Evolutionary conservation across 495 filamentous ascomycete genomes (phyloP).

Genomic region (Monascus purpureus): DNA sequence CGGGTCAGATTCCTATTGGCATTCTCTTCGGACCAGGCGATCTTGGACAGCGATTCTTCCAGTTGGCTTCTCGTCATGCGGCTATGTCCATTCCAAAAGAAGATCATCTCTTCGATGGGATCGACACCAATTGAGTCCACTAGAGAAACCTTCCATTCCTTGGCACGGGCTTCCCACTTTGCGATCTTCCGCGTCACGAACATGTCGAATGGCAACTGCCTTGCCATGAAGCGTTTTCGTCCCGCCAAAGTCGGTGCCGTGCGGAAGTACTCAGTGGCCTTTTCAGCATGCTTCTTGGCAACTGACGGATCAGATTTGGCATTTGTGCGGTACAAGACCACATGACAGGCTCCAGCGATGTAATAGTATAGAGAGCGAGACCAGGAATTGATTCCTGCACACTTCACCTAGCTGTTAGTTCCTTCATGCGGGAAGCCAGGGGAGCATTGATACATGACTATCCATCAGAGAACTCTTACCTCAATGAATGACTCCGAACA

Average conservation of each 20-base stretch:
- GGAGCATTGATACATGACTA: too few species aligned
- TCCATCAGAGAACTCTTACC: conserved; percentile 13
- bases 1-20: conserved; percentile 37
- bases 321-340: conserved; percentile 62
- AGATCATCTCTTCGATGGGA: conserved; percentile 88
- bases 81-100: conserved; percentile 77
- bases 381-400: conserved; percentile 82
- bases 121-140: conserved; percentile 74
- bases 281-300: conserved; percentile 40
- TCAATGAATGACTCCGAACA: conserved; percentile 62
- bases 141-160: conserved; percentile 50
- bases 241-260: conserved; percentile 64
- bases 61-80: conserved; percentile 57
- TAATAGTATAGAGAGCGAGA: conserved; percentile 83
- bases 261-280: conserved; percentile 54
- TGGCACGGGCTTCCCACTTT: conserved; percentile 79
- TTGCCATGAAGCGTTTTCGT: conserved; percentile 79
- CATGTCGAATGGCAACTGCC: conserved; percentile 78
- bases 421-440: too few species aligned
- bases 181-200: conserved; percentile 74
- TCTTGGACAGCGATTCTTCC: conserved; percentile 42
- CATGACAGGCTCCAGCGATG: conserved; percentile 61
- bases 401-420: conserved; percentile 24
- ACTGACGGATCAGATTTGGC: conserved; percentile 29
- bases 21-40: conserved; percentile 54